Evolutionary conservation across 2,329 filamentous ascomycete genomes (phyloP).

Genomic region (Sclerotinia spermophila): DNA sequence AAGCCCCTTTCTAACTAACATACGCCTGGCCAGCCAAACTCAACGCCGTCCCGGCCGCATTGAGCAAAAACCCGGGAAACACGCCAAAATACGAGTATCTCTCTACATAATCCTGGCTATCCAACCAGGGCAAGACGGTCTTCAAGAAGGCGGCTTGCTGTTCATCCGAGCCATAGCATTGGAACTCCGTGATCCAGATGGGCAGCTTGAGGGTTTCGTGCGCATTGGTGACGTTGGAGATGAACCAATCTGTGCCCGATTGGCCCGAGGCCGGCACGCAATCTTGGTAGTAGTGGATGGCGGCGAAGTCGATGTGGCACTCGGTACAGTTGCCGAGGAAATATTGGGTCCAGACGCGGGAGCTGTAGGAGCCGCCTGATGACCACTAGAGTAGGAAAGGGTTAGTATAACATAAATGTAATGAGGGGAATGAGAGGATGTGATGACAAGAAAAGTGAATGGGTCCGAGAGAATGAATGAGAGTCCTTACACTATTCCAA

Average conservation of each 20-base stretch:
- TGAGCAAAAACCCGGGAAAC: conserved; percentile 35
- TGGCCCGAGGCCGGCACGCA: conserved; percentile 30
- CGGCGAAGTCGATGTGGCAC: conserved; percentile 44
- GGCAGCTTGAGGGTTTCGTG: conserved; percentile 37
- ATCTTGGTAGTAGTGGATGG: conserved; percentile 46
- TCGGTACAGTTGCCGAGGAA: conserved; percentile 42
- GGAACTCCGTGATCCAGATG: conserved; percentile 45
- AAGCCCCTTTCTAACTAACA: conserved; percentile 10
- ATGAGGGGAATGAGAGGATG: no score
- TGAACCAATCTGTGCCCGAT: conserved; percentile 40
- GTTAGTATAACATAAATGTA: conserved; percentile 33
- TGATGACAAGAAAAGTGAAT: neutral
- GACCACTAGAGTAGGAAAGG: conserved; percentile 21
- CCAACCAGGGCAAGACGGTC: conserved; percentile 43
- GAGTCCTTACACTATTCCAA: conserved; percentile 9
- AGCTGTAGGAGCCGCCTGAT: conserved; percentile 37
- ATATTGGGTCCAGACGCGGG: conserved; percentile 41
- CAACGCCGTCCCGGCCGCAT: conserved; percentile 22
- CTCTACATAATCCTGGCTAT: conserved; percentile 39
- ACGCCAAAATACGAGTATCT: conserved; percentile 41
- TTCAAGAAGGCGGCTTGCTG: conserved; percentile 40
- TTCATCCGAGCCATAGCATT: conserved; percentile 36
- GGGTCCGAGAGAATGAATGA: neutral
- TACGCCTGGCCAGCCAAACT: conserved; percentile 22
- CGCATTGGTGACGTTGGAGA: conserved; percentile 41